A percentile compares a stretch with the other conserved stretches of the same genome.
Conservation (phyloP, 2,329 filamentous ascomycete species). For the Ophiostoma angusticollis region DNA sequence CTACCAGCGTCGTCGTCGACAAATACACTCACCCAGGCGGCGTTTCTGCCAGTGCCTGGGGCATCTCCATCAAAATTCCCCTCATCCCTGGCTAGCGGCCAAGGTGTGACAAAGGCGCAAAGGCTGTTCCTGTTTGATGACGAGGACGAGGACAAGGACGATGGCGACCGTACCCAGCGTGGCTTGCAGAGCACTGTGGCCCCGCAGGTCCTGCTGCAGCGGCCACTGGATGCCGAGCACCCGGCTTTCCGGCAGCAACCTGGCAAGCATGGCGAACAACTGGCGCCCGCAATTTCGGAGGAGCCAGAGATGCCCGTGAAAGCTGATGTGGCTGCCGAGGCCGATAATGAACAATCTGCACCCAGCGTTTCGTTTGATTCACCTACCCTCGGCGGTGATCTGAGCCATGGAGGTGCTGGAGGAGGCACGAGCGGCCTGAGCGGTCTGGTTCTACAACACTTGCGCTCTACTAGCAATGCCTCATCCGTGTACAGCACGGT, state of each 20-base stretch:
- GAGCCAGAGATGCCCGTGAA: conserved; percentile 10
- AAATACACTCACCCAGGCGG: too few species aligned
- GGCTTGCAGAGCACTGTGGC: conserved; percentile 10
- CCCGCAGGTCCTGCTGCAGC: conserved; percentile 28
- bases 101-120: conserved; percentile 20
- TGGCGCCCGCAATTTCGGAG: conserved; percentile 17
- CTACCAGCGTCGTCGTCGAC: too few species aligned
- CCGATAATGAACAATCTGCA: background rate
- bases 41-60: conserved; percentile 5
- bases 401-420: too few species aligned
- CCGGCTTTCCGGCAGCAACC: conserved; percentile 40
- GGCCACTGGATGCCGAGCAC: conserved; percentile 40
- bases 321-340: too few species aligned
- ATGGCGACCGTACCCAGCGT: conserved; percentile 12
- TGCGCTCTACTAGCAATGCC: conserved; percentile 66
- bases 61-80: conserved; percentile 26
- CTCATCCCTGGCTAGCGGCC: conserved; percentile 20
- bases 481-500: conserved; percentile 59
- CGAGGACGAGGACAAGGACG: conserved; percentile 26
- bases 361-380: conserved; percentile 44
- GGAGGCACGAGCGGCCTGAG: conserved; percentile 64
- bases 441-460: conserved; percentile 71
- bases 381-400: conserved; percentile 61
- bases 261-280: too few species aligned
- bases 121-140: conserved; percentile 29